These are phyloP conservation scores for Suillus clintonianus DNA, from an alignment of 768 basidiomycete species.

Conservation along the genomic window DNA sequence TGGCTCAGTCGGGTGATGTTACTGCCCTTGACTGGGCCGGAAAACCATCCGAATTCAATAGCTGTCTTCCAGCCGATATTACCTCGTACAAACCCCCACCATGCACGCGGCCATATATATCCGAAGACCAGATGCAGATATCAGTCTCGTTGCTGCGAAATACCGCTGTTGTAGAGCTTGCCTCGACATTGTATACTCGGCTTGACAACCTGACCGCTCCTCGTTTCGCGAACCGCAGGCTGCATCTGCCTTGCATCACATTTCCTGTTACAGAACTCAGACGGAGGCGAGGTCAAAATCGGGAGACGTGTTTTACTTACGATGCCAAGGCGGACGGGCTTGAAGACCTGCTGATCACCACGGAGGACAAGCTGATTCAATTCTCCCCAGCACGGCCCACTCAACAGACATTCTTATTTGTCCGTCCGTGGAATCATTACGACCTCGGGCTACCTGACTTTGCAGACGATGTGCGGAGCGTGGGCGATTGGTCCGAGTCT, in stretches of 20 bases:
- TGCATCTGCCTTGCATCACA: background rate
- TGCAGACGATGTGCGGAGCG: background rate
- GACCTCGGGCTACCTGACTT: background rate
- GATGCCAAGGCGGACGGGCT: background rate
- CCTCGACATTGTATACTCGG: background rate
- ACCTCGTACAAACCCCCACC: background rate
- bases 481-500: background rate
- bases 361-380: background rate
- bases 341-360: background rate
- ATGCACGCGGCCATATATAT: background rate
- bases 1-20: slow-evolving; percentile 3
- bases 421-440: background rate
- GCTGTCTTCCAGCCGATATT: background rate
- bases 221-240: background rate
- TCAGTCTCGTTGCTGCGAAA: background rate
- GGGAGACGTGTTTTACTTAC: background rate
- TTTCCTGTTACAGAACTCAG: background rate
- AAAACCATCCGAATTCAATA: background rate
- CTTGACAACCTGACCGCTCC: background rate
- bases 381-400: background rate
- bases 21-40: too few species aligned
- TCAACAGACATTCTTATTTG: background rate
- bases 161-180: background rate
- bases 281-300: background rate
- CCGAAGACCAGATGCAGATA: background rate